Evolutionary conservation across 768 basidiomycete species (phyloP), one percentile per base, ranked within the genome.

Genomic region (Phaffia australis): DNA sequence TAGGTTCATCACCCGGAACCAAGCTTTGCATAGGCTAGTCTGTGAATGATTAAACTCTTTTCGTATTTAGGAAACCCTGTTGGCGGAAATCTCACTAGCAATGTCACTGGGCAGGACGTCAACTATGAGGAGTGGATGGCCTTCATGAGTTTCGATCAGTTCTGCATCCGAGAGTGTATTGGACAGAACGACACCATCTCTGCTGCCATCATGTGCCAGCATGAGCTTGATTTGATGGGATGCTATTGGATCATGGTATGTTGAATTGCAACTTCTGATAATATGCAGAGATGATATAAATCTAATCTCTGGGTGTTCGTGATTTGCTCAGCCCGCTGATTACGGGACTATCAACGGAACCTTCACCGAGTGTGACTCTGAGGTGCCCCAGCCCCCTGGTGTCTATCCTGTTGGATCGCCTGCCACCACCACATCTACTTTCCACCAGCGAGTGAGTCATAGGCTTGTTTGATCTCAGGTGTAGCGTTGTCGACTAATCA

Each of bases 91-190:
- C 76, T 77, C 48, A 77, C 77, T 30, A 70, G 74, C 64, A 77
- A 77, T 71, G 73, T 72, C 54, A 72, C 75, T 35, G 77, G 77
- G 30, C 46, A 35, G n/a, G 77, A 77, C 63, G 77, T 77, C 55
- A 63, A 67, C 62, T 79, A 79, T 72, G 76, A 79, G 70, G 79
- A 79, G 71, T 80, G 79, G 79, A 79, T 79, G 73, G 57, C 48
- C 48, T 49, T 48, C 23, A 14, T 19, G n/a, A 49, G 29, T 50
- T 27, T 74, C 72, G 73, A 72, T 62, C 74, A 79, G 70, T 81
- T 77, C 75, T 80, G 80, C 74, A 71, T 80, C 71, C 74, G 80
- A 55, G 76, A 78, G 61, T 77, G 74, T 63, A 76, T 82, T 81
- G 66, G 76, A 72, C 66, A 70, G 74, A 51, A 81, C 79, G 56